Base-by-base conservation (phyloP, 164 flowering plant species). In the Magnolia changhungtana region DNA sequence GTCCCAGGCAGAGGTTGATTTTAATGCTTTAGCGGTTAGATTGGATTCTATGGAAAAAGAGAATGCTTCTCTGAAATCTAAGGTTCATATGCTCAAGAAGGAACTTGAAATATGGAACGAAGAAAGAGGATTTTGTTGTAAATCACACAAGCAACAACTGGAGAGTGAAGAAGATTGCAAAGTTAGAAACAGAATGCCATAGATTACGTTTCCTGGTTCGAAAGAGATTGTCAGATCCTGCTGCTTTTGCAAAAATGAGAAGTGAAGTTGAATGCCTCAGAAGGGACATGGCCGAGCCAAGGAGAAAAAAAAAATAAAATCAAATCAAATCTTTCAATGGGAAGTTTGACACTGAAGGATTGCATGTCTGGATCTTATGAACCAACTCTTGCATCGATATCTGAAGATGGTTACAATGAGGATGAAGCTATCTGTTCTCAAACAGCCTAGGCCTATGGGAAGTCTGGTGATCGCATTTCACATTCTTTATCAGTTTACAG, bases 361-460 rank as follows among this genome's bases (percentile, higher is more conserved):
- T 20, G 58, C 8, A 78, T 59, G 80, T 67, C 71, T 72, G 76
- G 63, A 66, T 72, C 86, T 19, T 77, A 75, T 64, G 83, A 80
- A 27, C 69, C 71, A 21, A 75, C 84, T 67, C 73, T 80, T 69
- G 31, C 74, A 4, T 78, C 88, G 65, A 80, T 74, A 67, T 82
- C 78, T 69, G 87, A 76, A 31, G 66, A 82, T 29, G 49, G 63
- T 51, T 71, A 79, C 69, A 82, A 83, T 66, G 86, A 82, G 63
- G 88, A 83, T 84, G 83, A 81, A n/a, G 52, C 70, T 51, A 81
- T 83, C 77, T 75, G 83, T 78, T 83, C 97, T 51, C 87, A 83
- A 78, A 89, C 92, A 31, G 97, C 99, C 77, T 96, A 97, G 99
- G 98, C 97, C 23, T 96, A 91, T 83, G 96, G 92, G 74, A 87